Percentiles rank a stretch among this genome's conserved stretches.
Evolutionary conservation across 495 filamentous ascomycete genomes (phyloP).

Genomic region (Apodospora peruviana): DNA sequence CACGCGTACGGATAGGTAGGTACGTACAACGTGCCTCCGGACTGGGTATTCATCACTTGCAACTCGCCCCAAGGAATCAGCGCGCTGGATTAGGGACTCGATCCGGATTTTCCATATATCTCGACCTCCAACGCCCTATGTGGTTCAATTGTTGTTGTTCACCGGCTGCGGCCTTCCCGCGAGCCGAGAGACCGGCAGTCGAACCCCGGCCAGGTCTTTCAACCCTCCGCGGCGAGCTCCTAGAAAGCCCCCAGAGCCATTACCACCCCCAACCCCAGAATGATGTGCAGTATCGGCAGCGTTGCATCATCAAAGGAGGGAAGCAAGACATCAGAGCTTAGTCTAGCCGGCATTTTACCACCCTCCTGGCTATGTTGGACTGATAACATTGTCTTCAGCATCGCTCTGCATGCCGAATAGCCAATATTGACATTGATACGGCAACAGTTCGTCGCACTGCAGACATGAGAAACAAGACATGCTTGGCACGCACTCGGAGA

Average conservation of each 20-base stretch:
- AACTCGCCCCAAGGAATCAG: no score
- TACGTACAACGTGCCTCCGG: no score
- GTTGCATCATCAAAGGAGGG: conserved; percentile 27
- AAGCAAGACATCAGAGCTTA: conserved; percentile 11
- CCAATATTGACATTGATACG: conserved; percentile 21
- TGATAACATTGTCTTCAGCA: conserved; percentile 13
- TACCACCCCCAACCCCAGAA: neutral
- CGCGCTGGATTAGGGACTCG: no score
- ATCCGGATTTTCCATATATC: no score
- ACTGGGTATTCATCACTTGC: no score
- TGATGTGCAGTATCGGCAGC: conserved; percentile 10
- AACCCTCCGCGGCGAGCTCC: neutral
- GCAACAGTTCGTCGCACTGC: conserved; percentile 15
- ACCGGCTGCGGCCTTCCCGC: neutral
- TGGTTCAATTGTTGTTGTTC: neutral
- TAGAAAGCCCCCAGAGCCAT: neutral
- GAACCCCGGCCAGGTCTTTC: neutral
- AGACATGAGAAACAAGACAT: conserved; percentile 20
- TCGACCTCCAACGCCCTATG: no score
- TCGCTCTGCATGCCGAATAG: conserved; percentile 17
- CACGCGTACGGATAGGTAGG: no score
- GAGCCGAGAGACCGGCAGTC: conserved; percentile 13
- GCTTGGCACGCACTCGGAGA: neutral
- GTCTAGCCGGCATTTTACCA: conserved; percentile 35
- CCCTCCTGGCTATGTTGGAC: conserved; percentile 27